Base-by-base conservation (phyloP, 2,329 filamentous ascomycete genomes). In the Penicillium sp. region DNA sequence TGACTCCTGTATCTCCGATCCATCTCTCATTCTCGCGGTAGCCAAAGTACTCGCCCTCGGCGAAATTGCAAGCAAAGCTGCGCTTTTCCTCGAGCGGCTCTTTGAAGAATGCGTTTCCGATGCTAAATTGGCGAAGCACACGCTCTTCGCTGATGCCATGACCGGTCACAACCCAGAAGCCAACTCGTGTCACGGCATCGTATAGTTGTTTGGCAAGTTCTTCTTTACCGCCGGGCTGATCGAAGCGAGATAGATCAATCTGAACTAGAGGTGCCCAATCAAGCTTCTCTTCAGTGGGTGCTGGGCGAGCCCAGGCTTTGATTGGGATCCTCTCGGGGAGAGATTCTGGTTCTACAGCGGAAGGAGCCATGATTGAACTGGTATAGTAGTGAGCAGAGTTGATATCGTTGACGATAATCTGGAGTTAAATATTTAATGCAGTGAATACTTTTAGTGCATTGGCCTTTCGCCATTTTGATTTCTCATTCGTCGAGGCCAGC, bases 231-330 rank as follows among this genome's bases (percentile, higher is more conserved):
- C 78, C 81, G 0, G 81, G 80, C 40, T 77, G 65, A 27, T 81
- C 77, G 62, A 83, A 85, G 29, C 77, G 76, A 32, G 79, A 79
- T 3, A 86, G 75, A 62, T 85, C 82, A 7, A 85, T 75, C 2
- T 80, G 83, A 5, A 80, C 76, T 3, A 85, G 74, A 49, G 83
- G 79, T 0, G 82, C 80, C 80, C 82, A 85, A 10, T 68, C 66
- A 2, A 71, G 55, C 2, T 57, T 21, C 21, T 63, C 62, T 13
- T 55, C 40, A 5, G 67, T 70, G 2, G 61, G 60, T 1, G 55
- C 46, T 45, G 67, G 67, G 8, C 67, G 65, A 22, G 4, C 59
- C 67, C 67, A 70, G 18, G 67, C 50, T 39, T 69, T 69, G n/a
- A 68, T 45, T 2, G 46, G 40, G 9, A 57, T 38, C 11, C 36